Base-by-base conservation (phyloP, 163 green algal genomes). In the Volvox carteri region DNA sequence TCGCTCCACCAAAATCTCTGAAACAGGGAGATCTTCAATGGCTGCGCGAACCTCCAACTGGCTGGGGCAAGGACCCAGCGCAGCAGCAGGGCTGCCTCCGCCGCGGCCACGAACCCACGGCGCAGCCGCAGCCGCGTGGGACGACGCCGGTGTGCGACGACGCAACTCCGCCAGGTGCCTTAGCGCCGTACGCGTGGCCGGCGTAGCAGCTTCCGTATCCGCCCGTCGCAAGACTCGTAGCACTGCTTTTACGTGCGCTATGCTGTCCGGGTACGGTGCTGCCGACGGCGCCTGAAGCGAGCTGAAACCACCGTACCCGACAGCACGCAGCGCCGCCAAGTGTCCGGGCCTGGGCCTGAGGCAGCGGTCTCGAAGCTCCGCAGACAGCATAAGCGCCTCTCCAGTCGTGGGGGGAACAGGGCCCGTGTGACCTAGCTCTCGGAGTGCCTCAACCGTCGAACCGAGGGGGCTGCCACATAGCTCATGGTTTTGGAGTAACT, bases 401-500 rank as follows among this genome's bases (percentile, higher is more conserved):
- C 83, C 83, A 0, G 50, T 74, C 46, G 48, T 83, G 35, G 83
- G 83, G 33, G 83, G 83, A 18, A 88, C 67, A 16, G 83, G 68
- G 33, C 68, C 67, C 11, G 25, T 1, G 33, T 74, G 83, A 25
- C 83, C 83, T 28, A 88, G 68, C 5, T 19, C 18, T 39, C 50
- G 68, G 8, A 88, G 68, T 48, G 25, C 35, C 21, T 48, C 48
- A 11, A 74, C 68, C 4, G 68, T 4, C 23, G 44, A 25, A 37
- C 48, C 37, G 37, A 2, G 3, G 0, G 83, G 83, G 5, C 2
- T 54, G 23, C 67, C 68, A 67, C 44, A 83, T 4, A 88, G 83
- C 68, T 88, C 83, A 70, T 88, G 83, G 83, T 88, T 88, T 25
- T 88, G 83, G 68, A 88, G 25, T 48, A 88, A 58, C 83, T 88